Base-by-base conservation (phyloP, 257 asterid genomes). In the Lycium ferocissimum region DNA sequence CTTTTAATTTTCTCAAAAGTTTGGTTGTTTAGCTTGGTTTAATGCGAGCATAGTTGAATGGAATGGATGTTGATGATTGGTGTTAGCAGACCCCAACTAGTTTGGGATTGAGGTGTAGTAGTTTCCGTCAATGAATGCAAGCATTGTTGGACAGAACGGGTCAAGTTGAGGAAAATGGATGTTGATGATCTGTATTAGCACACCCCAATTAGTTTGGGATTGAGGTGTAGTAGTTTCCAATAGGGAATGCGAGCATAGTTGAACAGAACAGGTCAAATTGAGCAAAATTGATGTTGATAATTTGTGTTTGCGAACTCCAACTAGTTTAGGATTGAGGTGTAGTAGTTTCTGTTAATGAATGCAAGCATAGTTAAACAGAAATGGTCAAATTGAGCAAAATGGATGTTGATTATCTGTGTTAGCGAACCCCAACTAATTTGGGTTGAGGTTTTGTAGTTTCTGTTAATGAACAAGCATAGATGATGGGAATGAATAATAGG, bases 21-120 rank as follows among this genome's bases (percentile, higher is more conserved):
- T 70, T 11, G 72, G 58, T 56, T 82, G 53, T 38, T 63, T 38
- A 76, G 72, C 45, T 49, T 84, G 58, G 37, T 43, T 58, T 47
- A 62, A 18, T 40, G 61, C 62, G 26, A 76, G 26, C 0, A 14
- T 76, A 76, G 63, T 76, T 49, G 62, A 47, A n/a, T 4, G 7
- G 22, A 75, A 22, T 14, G 20, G 22, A 49, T 22, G 62, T 49
- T 51, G 63, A 76, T 51, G 61, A 47, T 73, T 73, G 3, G 11
- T 17, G 20, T 17, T 13, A 14, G 51, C 3, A 6, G 51, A 15
- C 5, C 4, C 9, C 45, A 7, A 58, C 62, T 13, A 12, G 73
- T 66, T 61, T 58, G 84, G 73, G 37, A 69, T 37, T 37, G 51
- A 67, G 76, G 76, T 67, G 12, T 37, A 0, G 76, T 35, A 67